Evolutionary conservation across 352 stramenopile genomes (phyloP), one percentile per base, ranked within the genome.

Genomic region (Phytopythium delawarense): DNA sequence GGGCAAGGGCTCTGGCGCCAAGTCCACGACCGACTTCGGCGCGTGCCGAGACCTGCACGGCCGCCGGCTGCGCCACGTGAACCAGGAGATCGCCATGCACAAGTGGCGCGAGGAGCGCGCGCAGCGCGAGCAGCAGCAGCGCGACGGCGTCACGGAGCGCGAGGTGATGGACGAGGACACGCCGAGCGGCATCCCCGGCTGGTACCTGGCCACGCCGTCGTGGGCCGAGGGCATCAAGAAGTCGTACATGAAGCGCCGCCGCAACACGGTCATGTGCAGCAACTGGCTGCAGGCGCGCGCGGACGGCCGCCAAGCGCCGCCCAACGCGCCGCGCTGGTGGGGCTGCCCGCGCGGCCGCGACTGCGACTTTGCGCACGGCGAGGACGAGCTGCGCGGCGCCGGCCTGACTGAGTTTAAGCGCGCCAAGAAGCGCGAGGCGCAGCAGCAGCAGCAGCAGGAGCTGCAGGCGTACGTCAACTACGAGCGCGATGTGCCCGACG

Each of bases 321-420:
- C 64, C 0, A 69, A 77, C 44, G 84, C 84, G 21, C 87, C 84
- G 11, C 61, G 76, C 7, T 94, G 84, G 84, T 96, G 84, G 84
- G 87, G 87, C 0, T 96, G 87, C 62, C 87, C 87, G 40, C 81
- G 87, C 49, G 87, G 87, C 37, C 67, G 81, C 2, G 72, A 94
- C 53, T 96, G 87, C 53, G 80, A 94, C 63, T 94, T 92, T 76
- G 87, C 85, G 30, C 87, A 96, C 61, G 87, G 87, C 44, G 82
- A 94, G 61, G 73, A 84, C 5, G 87, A 96, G 59, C 64, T 94
- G 21, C 64, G 83, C 8, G 87, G 87, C 58, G 70, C 78, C 39
- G 71, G 65, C 11, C 61, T 96, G 12, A 90, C 82, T 20, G 74
- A 91, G 21, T 72, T 81, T 50, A 96, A 96, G 70, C 65, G 72